A percentile compares a stretch with the other conserved stretches of the same genome.
phyloP scores from a whole-genome alignment of 2,329 filamentous ascomycete species.

The Phaeosphaeria sp. region DNA sequence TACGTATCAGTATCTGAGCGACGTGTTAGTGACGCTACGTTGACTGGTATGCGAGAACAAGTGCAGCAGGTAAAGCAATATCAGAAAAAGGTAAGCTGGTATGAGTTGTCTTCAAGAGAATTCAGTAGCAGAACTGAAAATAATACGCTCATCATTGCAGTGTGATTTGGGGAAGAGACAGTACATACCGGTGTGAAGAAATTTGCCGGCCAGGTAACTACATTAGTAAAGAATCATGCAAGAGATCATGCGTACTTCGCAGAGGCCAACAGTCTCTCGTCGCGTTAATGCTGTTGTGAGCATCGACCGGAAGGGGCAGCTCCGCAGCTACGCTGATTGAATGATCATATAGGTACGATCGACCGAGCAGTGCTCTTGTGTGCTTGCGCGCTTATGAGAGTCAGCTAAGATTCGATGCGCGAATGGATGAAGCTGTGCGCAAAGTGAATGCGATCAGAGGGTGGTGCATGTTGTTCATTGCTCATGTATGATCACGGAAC shows the following conservation, averaged over 20 bases:
- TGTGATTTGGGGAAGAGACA: background rate
- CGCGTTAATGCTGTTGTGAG: background rate
- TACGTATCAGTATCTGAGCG: constrained; percentile 9
- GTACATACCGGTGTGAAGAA: constrained; percentile 19
- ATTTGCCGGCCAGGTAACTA: too few relatives aligned
- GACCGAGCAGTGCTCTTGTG: background rate
- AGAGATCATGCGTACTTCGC: background rate
- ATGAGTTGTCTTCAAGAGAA: constrained; percentile 63
- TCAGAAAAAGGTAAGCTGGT: constrained; percentile 64
- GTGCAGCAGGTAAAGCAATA: constrained; percentile 14
- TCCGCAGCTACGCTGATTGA: background rate
- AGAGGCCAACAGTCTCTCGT: background rate
- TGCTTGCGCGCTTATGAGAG: constrained; percentile 10
- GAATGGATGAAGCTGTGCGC: constrained; percentile 13
- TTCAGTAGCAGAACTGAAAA: constrained; percentile 71
- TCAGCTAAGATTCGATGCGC: constrained; percentile 24
- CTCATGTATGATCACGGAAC: constrained; percentile 64
- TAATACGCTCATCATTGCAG: constrained; percentile 49
- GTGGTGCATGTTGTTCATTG: constrained; percentile 68
- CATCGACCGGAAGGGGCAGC: background rate
- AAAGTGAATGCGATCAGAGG: constrained; percentile 54
- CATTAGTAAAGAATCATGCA: background rate
- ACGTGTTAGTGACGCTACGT: constrained; percentile 23
- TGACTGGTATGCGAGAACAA: constrained; percentile 2
- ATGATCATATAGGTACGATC: background rate